Evolutionary conservation across 257 asterid genomes (phyloP).

Genomic region (Solanum chiquidenum): DNA sequence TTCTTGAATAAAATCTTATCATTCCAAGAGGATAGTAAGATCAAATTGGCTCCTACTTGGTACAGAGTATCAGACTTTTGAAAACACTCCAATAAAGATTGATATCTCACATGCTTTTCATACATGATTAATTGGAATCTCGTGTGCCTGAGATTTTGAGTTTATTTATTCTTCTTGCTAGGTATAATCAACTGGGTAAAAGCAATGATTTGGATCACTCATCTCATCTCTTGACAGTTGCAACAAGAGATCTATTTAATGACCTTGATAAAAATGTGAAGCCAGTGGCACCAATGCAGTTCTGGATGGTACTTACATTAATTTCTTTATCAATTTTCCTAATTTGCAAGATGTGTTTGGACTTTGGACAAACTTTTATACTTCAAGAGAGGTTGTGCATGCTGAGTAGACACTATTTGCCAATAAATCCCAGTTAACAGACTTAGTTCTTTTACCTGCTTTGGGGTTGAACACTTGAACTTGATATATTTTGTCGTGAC

Average conservation of each 20-base stretch:
- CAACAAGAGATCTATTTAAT: slow-evolving; percentile 76
- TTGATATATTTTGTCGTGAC: background rate
- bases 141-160: background rate
- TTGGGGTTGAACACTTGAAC: background rate
- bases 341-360: background rate
- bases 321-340: background rate
- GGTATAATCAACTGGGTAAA: slow-evolving; percentile 66
- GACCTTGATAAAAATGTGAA: slow-evolving; percentile 86
- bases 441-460: background rate
- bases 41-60: background rate
- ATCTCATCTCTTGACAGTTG: slow-evolving; percentile 77
- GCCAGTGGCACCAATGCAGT: slow-evolving; percentile 92
- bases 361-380: background rate
- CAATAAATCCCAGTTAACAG: background rate
- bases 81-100: background rate
- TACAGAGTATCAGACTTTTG: background rate
- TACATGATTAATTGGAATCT: background rate
- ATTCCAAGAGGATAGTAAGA: background rate
- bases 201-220: slow-evolving; percentile 64
- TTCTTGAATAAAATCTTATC: background rate
- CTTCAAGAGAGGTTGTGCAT: background rate
- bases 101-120: background rate
- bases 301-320: slow-evolving; percentile 63
- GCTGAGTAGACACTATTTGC: background rate
- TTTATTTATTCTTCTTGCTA: slow-evolving; percentile 20